Percentiles rank a stretch among this genome's conserved stretches.
These are phyloP conservation scores for Lactifluus volemus DNA, from an alignment of 768 basidiomycete genomes.

Conservation along the genomic window DNA sequence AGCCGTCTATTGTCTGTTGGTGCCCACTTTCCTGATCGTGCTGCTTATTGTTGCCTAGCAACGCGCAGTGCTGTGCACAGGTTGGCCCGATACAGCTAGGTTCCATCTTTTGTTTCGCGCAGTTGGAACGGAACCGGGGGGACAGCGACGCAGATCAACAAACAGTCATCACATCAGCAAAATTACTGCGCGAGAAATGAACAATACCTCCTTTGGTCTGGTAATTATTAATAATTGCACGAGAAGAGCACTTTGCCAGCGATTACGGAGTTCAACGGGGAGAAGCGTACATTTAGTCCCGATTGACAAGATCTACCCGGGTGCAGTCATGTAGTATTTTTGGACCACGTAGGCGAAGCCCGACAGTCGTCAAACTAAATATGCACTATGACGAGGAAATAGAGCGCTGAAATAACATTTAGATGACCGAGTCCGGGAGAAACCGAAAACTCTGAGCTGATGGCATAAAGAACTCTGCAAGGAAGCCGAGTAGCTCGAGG, in stretches of 20 bases:
- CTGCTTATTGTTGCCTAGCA: background rate
- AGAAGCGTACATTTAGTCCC: background rate
- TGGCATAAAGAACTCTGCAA: background rate
- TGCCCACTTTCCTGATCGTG: background rate
- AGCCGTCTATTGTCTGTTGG: background rate
- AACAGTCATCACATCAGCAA: background rate
- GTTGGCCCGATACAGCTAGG: background rate
- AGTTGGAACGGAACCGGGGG: background rate
- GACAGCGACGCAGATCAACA: background rate
- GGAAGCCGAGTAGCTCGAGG: background rate
- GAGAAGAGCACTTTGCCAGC: background rate
- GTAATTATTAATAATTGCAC: background rate
- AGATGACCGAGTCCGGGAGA: background rate
- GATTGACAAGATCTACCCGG: background rate
- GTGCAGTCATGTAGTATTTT: background rate
- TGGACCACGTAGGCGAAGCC: background rate
- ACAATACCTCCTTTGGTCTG: background rate
- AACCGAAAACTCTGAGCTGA: background rate
- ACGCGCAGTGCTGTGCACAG: background rate
- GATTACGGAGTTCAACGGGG: background rate
- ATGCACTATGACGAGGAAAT: background rate
- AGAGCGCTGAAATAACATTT: background rate
- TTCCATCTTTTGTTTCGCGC: background rate
- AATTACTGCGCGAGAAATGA: background rate
- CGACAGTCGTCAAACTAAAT: background rate